Base-by-base conservation (phyloP, 352 stramenopile genomes). In the Globisporangium ultimum region DNA sequence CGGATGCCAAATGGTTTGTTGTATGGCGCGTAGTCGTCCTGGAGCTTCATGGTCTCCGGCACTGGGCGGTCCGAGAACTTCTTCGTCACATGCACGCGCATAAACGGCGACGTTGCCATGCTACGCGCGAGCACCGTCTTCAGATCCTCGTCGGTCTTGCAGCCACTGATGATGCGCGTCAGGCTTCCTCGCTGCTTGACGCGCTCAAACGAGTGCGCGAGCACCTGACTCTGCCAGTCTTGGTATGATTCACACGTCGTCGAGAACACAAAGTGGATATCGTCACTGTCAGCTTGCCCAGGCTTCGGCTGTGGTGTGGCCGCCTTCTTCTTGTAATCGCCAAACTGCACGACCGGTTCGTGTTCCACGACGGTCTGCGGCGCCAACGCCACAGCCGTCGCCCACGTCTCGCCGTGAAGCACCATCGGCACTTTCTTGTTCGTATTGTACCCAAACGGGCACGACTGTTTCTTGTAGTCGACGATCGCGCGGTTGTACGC, bases 251-350 rank as follows among this genome's bases (percentile, higher is more conserved):
- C 69, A 48, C 85, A 95, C 0, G 76, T 79, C 13, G 80, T 88
- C 4, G 72, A 76, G 57, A 90, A 91, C 1, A 93, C 85, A 50
- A 93, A 92, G 53, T 95, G 80, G 17, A 91, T 43, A 14, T 89
- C 72, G 14, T 93, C 71, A 53, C 78, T 87, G 21, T 63, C 64
- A 42, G 64, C 48, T 52, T 84, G 62, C 0, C 69, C 78, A 22
- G 74, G 59, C 22, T 47, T 62, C 12, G 48, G 32, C 2, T 13
- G 40, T 36, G 63, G 53, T 15, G 56, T 17, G 8, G 18, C 2
- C 6, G 45, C 24, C 60, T 74, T 70, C 49, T 80, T 80, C 69
- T 74, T 81, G 53, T 78, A 80, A 20, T 80, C 61, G 13, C 77
- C 77, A 47, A 80, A 87, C 48, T 76, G 72, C 2, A 84, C 69